Evolutionary conservation across 768 basidiomycete genomes (phyloP).

Genomic region (Xanthoconium purpureum): DNA sequence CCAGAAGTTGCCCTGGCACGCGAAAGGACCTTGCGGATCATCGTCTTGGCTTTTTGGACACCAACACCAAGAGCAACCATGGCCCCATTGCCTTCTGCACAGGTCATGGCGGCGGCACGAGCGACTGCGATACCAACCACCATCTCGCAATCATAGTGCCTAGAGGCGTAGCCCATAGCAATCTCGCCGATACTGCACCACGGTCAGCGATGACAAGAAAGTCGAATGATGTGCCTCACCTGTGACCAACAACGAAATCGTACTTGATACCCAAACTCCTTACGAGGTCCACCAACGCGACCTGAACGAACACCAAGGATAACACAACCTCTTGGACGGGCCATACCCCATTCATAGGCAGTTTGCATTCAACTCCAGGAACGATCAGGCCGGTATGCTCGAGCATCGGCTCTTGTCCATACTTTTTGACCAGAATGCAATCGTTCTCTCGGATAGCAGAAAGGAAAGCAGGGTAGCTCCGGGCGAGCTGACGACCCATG

Average conservation of each 20-base stretch:
- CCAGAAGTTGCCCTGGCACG: constrained; percentile 23
- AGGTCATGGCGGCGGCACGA: constrained; percentile 36
- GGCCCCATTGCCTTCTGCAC: constrained; percentile 34
- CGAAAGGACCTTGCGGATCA: constrained; percentile 34
- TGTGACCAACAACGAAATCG: constrained; percentile 35
- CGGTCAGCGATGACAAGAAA: constrained; percentile 6
- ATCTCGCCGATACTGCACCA: constrained; percentile 32
- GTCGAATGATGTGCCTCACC: constrained; percentile 12
- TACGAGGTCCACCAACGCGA: constrained; percentile 35
- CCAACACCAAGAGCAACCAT: constrained; percentile 37
- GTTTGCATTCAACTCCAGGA: constrained; percentile 23
- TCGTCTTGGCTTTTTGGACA: constrained; percentile 29
- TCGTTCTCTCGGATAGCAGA: constrained; percentile 31
- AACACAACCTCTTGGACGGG: constrained; percentile 33
- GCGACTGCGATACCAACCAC: constrained; percentile 35
- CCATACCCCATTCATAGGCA: constrained; percentile 29
- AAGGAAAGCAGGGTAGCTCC: constrained; percentile 32
- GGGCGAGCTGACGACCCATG: constrained; percentile 37
- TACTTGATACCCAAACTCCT: constrained; percentile 31
- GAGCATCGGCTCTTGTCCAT: constrained; percentile 30
- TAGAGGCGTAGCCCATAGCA: constrained; percentile 37
- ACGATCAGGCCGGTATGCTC: constrained; percentile 34
- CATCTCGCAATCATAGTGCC: constrained; percentile 35
- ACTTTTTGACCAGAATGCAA: constrained; percentile 29
- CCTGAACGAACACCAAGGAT: constrained; percentile 33